Base-by-base conservation (phyloP, 805 yeast genomes). In the Brettanomyces anomalus region DNA sequence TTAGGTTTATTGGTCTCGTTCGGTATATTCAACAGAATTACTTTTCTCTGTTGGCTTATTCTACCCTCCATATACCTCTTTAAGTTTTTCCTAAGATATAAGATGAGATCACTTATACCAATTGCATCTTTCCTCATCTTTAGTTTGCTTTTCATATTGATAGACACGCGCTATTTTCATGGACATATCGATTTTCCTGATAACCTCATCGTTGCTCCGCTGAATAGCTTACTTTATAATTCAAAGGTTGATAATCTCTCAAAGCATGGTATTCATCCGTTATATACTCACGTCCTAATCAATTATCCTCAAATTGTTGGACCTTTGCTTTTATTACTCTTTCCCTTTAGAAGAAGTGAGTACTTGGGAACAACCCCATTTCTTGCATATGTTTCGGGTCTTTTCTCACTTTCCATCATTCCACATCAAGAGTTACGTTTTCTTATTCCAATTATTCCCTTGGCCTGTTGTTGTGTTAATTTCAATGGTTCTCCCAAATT, bases 361-460 rank as follows among this genome's bases (percentile, higher is more conserved):
- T 69, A 76, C 53, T 55, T 68, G 51, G 62, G 50, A 21, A 71
- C 83, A 1, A 65, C 81, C 2, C 79, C 89, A 1, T 72, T 77
- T 47, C 61, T 79, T 33, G 61, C 89, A 2, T 66, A 81, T 0
- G 43, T 75, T 2, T 77, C 95, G 4, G 94, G 88, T 0, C 21
- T 85, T 1, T 4, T 67, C 0, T 43, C 76, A 3, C 65, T 93
- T 21, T 86, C 97, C 0, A 2, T 77, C 0, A 71, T 87, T 18
- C 95, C 94, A 14, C 99, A 93, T 59, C 99, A 93, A 60, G 99
- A 93, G 57, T 68, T 87, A n/a, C 67, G 99, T 42, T 93, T 93
- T 57, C 62, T 94, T 36, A 57, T 79, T 0, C 97, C 98, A 0
- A 55, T 82, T 17, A 65, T 84, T 2, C 97, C 98, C 0, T 62